A percentile compares a stretch with the other conserved stretches of the same genome.
Conservation (phyloP, 306 rosid genomes). For the Begonia peltatifolia region DNA sequence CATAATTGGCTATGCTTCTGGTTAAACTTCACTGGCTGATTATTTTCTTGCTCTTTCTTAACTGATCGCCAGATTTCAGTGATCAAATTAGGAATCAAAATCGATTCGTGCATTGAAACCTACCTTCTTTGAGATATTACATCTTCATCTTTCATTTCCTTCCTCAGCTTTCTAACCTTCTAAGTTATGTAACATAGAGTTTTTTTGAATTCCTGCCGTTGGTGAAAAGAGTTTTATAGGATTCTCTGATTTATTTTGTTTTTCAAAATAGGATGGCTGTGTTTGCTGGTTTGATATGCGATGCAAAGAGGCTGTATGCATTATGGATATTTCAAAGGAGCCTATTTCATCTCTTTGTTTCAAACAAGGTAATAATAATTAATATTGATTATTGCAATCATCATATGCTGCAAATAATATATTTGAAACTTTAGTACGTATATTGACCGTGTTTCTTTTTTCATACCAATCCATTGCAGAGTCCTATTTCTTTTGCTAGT, state of each 20-base stretch:
- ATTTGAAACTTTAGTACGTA: neutral
- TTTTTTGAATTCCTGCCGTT: neutral
- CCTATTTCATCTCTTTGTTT: conserved; percentile 63
- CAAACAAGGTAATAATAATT: conserved; percentile 35
- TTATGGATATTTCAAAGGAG: conserved; percentile 57
- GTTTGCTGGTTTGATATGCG: conserved; percentile 96
- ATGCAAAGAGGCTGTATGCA: conserved; percentile 40
- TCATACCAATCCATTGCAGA: too few relatives aligned
- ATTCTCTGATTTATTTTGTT: neutral
- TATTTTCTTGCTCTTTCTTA: neutral
- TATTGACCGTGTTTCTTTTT: too few relatives aligned
- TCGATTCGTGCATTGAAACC: too few relatives aligned
- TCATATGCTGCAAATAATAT: neutral
- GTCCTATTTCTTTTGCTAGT: too few relatives aligned
- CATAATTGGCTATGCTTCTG: neutral
- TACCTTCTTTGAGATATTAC: neutral
- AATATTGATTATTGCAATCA: neutral
- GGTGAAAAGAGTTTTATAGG: neutral
- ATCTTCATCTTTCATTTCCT: neutral
- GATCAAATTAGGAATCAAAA: neutral
- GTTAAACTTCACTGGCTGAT: neutral
- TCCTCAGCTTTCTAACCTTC: neutral
- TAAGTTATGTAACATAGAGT: neutral
- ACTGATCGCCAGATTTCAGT: neutral
- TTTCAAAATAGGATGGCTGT: conserved; percentile 48